phyloP scores from a whole-genome alignment of 2,329 filamentous ascomycete genomes.

The Nothophoma quercina region DNA sequence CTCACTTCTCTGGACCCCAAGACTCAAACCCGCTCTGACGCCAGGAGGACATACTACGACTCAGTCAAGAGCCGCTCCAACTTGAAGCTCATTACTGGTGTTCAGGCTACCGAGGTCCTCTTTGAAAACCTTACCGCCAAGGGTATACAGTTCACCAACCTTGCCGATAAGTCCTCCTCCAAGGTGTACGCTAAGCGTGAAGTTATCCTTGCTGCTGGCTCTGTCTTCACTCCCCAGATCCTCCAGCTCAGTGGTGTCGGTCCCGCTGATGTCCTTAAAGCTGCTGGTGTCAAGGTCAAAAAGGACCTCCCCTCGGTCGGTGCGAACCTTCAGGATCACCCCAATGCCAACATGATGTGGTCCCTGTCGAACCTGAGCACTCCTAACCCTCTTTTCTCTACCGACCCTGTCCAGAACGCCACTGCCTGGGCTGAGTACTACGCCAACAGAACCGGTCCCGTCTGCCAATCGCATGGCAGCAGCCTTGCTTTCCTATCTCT shows the following conservation, averaged over 20 bases:
- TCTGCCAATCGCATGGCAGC: conserved; percentile 24
- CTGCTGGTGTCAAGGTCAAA: conserved; percentile 21
- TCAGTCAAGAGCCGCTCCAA: conserved; percentile 19
- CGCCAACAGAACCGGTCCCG: conserved; percentile 39
- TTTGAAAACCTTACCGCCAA: conserved; percentile 13
- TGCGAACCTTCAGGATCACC: conserved; percentile 31
- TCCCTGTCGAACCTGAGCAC: conserved; percentile 24
- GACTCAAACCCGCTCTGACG: conserved; percentile 13
- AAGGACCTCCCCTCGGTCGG: conserved; percentile 30
- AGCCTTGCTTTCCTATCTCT: conserved; percentile 15
- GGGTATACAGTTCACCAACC: conserved; percentile 15
- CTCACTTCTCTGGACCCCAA: conserved; percentile 25
- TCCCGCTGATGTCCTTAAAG: conserved; percentile 26
- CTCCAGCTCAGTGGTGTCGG: conserved; percentile 44
- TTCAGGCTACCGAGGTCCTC: conserved; percentile 14
- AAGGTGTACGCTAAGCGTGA: conserved; percentile 45
- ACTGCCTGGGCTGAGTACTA: conserved; percentile 40
- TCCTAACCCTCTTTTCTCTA: conserved; percentile 29
- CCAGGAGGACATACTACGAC: conserved; percentile 23
- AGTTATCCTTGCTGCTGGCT: conserved; percentile 66
- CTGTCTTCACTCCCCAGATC: conserved; percentile 65
- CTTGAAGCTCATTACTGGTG: conserved; percentile 16
- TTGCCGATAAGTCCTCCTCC: background rate
- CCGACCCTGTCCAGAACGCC: conserved; percentile 42
- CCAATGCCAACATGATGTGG: conserved; percentile 20